Conservation (phyloP, 2,329 filamentous ascomycete species). For the Fusarium oligoseptatum region DNA sequence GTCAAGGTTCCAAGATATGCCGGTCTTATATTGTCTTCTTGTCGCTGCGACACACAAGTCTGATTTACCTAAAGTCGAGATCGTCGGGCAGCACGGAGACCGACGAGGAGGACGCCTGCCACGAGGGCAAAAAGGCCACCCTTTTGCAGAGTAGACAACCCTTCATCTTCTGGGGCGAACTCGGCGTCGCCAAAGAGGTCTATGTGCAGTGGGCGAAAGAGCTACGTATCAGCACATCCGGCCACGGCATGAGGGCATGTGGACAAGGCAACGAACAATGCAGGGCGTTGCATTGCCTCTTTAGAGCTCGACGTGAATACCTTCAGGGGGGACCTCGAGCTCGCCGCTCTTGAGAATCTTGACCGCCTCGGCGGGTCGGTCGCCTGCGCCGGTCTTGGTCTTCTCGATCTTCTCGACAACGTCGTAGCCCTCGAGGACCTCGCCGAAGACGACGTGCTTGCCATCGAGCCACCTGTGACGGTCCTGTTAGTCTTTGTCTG, state of each 20-base stretch:
- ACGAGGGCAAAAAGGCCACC: conserved; percentile 38
- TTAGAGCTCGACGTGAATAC: conserved; percentile 93
- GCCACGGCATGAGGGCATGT: conserved; percentile 12
- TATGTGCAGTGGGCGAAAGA: conserved; percentile 41
- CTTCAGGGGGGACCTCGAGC: conserved; percentile 86
- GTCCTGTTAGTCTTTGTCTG: conserved; percentile 10
- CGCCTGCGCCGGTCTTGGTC: conserved; percentile 70
- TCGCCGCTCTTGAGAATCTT: conserved; percentile 89
- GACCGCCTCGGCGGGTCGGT: conserved; percentile 77
- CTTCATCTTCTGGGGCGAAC: conserved; percentile 34
- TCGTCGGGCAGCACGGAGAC: conserved; percentile 38
- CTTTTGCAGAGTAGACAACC: conserved; percentile 43
- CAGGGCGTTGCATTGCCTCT: conserved; percentile 49
- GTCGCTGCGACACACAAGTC: conserved; percentile 9
- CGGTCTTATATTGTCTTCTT: conserved; percentile 30
- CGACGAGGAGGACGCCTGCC: conserved; percentile 39
- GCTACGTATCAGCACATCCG: conserved; percentile 53
- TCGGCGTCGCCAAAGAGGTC: conserved; percentile 46
- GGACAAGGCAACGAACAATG: conserved; percentile 42
- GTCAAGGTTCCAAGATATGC: conserved; percentile 7
- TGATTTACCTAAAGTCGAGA: conserved; percentile 34
- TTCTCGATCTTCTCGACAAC: conserved; percentile 84
- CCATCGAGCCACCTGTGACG: conserved; percentile 80
- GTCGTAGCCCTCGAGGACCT: conserved; percentile 88
- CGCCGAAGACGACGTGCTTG: conserved; percentile 88